These are phyloP conservation scores for Lasiodiplodia sp. DNA, from an alignment of 2,329 filamentous ascomycete genomes.

Conservation along the genomic window DNA sequence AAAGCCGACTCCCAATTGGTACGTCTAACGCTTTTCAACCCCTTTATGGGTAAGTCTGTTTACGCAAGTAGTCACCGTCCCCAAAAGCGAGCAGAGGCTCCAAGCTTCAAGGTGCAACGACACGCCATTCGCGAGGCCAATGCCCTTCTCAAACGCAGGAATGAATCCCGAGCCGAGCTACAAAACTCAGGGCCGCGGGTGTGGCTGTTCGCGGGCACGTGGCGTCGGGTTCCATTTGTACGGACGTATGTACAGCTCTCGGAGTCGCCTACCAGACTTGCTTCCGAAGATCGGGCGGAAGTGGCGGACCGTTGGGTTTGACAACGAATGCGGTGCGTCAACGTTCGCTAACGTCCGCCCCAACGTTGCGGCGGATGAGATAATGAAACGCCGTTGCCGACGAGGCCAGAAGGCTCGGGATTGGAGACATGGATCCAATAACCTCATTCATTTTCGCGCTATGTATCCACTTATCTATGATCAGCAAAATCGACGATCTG, in stretches of 20 bases:
- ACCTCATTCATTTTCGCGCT: not conserved
- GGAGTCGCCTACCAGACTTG: not conserved
- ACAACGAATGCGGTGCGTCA: not conserved
- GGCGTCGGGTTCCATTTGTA: not conserved
- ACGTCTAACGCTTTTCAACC: not conserved
- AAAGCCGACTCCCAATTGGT: not conserved
- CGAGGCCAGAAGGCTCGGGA: not conserved
- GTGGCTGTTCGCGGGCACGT: not conserved
- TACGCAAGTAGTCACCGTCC: not conserved
- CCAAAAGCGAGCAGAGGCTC: not conserved
- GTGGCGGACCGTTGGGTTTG: not conserved
- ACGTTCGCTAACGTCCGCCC: not conserved
- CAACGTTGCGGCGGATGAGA: not conserved
- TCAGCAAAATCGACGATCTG: not conserved
- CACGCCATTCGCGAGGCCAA: not conserved
- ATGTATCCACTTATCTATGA: constrained; percentile 1
- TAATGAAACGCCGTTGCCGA: not conserved
- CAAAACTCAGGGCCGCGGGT: not conserved
- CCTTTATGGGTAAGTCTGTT: not conserved
- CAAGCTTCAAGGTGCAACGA: not conserved
- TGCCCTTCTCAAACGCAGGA: not conserved
- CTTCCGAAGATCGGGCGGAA: not conserved
- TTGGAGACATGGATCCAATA: not conserved
- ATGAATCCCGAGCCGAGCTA: not conserved
- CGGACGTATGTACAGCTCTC: not conserved